Conservation (phyloP, 2,329 filamentous ascomycete species). For the Penicillium sp. region DNA sequence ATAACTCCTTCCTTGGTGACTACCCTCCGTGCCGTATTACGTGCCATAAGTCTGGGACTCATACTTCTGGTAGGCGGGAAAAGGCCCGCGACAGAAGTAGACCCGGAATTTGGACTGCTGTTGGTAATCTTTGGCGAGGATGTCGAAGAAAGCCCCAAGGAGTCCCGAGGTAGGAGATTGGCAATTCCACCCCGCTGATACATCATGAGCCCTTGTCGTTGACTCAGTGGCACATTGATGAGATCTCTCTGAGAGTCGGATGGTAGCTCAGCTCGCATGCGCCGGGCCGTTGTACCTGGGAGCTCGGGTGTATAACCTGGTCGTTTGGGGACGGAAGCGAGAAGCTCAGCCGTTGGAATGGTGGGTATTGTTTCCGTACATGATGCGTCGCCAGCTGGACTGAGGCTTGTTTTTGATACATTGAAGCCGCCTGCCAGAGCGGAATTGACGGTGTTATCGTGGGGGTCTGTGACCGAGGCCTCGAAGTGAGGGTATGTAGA, state of each 20-base stretch:
- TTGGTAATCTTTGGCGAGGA: background rate
- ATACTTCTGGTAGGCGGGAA: background rate
- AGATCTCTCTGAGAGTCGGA: constrained; percentile 26
- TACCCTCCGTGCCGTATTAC: constrained; percentile 7
- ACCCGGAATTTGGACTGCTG: background rate
- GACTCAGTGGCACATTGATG: constrained; percentile 26
- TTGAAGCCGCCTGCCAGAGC: background rate
- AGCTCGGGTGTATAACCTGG: constrained; percentile 23
- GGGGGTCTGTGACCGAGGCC: background rate
- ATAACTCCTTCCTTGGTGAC: constrained; percentile 30
- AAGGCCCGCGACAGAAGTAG: background rate
- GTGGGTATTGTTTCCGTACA: background rate
- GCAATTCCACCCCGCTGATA: background rate
- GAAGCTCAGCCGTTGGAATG: constrained; percentile 1
- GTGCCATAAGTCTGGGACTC: background rate
- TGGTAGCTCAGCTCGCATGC: constrained; percentile 27
- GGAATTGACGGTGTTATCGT: background rate
- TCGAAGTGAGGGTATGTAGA: background rate
- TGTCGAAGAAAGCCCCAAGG: background rate
- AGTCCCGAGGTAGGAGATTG: background rate
- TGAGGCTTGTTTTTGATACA: background rate
- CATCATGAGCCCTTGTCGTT: constrained; percentile 3
- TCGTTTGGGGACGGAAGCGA: background rate
- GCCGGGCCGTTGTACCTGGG: constrained; percentile 30
- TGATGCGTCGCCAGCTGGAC: background rate